Evolutionary conservation across 345 rosid species (phyloP).

Genomic region (Capsella bursapastoris): DNA sequence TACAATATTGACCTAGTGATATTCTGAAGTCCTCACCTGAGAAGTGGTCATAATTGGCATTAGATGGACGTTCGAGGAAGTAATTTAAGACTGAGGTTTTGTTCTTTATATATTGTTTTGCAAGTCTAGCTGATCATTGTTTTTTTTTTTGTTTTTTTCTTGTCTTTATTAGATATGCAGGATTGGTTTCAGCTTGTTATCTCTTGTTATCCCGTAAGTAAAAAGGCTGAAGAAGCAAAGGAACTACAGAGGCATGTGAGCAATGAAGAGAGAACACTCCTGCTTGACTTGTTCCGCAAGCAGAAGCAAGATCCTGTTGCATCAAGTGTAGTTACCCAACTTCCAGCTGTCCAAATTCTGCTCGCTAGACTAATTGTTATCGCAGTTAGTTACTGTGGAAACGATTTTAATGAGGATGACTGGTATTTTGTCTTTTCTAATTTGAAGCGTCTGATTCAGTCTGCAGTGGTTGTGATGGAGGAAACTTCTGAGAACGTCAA

Average conservation of each 20-base stretch:
- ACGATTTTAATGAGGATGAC: slow-evolving; percentile 78
- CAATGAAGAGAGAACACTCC: slow-evolving; percentile 61
- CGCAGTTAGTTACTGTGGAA: slow-evolving; percentile 84
- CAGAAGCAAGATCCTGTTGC: slow-evolving; percentile 61
- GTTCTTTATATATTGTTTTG: slow-evolving; percentile 19
- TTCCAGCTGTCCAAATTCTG: slow-evolving; percentile 59
- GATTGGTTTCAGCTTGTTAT: slow-evolving; percentile 85
- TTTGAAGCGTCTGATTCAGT: slow-evolving; percentile 76
- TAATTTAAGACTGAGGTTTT: slow-evolving; percentile 14
- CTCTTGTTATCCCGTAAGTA: slow-evolving; percentile 77
- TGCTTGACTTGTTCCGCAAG: slow-evolving; percentile 78
- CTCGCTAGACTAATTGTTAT: slow-evolving; percentile 69
- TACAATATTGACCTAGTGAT: slow-evolving; percentile 21
- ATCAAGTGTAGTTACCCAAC: slow-evolving; percentile 50
- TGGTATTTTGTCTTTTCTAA: slow-evolving; percentile 79
- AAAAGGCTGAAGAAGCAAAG: slow-evolving; percentile 52
- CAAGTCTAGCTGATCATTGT: slow-evolving; percentile 28
- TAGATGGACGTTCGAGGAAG: slow-evolving; percentile 28
- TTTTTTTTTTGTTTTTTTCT: slow-evolving; percentile 10
- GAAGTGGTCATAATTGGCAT: slow-evolving; percentile 29
- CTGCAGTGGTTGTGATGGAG: slow-evolving; percentile 90
- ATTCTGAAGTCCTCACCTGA: slow-evolving; percentile 14
- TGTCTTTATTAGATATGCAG: slow-evolving; percentile 64
- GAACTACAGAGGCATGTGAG: slow-evolving; percentile 61
- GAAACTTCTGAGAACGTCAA: slow-evolving; percentile 80